Evolutionary conservation across 73 alveolate species (phyloP).

Genomic region (Paramecium octaurelia): DNA sequence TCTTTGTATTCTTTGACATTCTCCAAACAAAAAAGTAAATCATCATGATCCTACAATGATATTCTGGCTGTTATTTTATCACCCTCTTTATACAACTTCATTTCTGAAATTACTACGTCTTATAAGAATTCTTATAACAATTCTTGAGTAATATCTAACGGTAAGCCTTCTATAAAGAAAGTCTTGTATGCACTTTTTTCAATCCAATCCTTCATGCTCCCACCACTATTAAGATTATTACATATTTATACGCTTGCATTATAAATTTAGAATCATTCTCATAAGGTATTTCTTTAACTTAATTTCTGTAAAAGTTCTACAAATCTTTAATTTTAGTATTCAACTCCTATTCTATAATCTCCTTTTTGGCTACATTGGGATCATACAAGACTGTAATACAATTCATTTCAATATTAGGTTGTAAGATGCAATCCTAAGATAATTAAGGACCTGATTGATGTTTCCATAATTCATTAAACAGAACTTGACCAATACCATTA

Average conservation of each 20-base stretch:
- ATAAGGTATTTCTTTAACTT: slow-evolving; percentile 33
- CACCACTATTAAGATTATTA: slow-evolving; percentile 12
- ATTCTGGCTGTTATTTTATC: slow-evolving; percentile 2
- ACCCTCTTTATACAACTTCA: not conserved
- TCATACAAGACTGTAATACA: not conserved
- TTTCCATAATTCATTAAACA: slow-evolving; percentile 49
- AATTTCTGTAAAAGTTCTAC: not conserved
- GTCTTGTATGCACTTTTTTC: slow-evolving; percentile 46
- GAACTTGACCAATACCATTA: not conserved
- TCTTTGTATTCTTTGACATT: slow-evolving; percentile 16
- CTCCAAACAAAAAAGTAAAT: not conserved
- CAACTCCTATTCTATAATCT: not conserved
- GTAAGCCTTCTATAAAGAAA: slow-evolving; percentile 16
- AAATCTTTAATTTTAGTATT: not conserved
- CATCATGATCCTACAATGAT: not conserved
- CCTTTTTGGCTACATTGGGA: not conserved
- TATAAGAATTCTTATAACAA: not conserved
- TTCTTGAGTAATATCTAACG: not conserved
- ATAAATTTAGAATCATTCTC: slow-evolving; percentile 26
- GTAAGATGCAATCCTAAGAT: slow-evolving; percentile 6
- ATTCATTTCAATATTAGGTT: slow-evolving; percentile 42
- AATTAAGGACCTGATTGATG: slow-evolving; percentile 21
- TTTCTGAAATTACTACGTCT: not conserved
- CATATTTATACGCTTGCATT: slow-evolving; percentile 9
- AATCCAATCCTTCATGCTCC: slow-evolving; percentile 27